Base-by-base conservation (phyloP, 2,329 filamentous ascomycete genomes). In the Nakataea oryzae region DNA sequence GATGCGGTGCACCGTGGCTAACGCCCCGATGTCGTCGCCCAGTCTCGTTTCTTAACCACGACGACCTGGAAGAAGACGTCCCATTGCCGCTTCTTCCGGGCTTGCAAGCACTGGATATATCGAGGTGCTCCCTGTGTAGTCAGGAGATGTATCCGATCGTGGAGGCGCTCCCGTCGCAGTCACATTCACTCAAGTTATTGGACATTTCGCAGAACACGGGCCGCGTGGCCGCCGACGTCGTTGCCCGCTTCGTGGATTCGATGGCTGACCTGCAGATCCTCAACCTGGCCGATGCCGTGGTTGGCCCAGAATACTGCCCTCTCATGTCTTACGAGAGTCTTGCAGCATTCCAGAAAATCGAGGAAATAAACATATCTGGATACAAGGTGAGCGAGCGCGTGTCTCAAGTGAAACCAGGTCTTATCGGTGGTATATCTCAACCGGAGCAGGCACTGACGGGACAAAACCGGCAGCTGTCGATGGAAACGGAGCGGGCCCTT, bases 141-240 rank as follows among this genome's bases (percentile, higher is more conserved):
- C 69, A 73, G 47, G 77, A 76, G 0, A 72, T 85, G 21, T 73
- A 75, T 3, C 73, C 78, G 54, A 68, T 85, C 5, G 81, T 81
- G 73, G 74, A 75, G 28, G 76, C 75, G 0, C 71, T 85, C 81
- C 28, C 26, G 59, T 73, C 73, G 12, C 72, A 74, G 26, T 63
- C 65, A 3, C 60, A 64, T 2, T 76, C 74, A 21, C 67, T 85
- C 21, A 76, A 82, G 66, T 70, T 72, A 5, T 73, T 85, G 12
- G 77, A 84, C 61, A 76, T 81, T 0, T 83, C 82, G 4, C 75
- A 79, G 47, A 85, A 85, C 62, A 74, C 77, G 27, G 80, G 81
- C 14, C 76, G 78, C 7, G 74, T 83, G 29, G 77, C 79, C 3
- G 78, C 79, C n/a, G 72, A 75, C n/a, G 70, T 76, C 50, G 71